Base-by-base conservation (phyloP, 305 asterid species). In the Caryopteris hybrid region DNA sequence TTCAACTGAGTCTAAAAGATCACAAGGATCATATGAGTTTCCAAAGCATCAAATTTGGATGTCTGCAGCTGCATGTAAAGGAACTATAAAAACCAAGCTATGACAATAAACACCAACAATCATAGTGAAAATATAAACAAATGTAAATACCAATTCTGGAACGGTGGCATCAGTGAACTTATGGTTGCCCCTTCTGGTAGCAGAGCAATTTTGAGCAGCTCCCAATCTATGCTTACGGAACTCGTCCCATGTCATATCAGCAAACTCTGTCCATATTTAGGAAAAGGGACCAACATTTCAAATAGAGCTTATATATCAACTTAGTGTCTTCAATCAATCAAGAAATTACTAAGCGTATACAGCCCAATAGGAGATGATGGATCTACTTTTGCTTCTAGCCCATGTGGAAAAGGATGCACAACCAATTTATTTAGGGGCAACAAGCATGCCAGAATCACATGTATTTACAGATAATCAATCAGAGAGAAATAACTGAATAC, bases 131-230 rank as follows among this genome's bases (percentile, higher is more conserved):
- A 17, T 0, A 45, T 33, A 46, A 43, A 42, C 8, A 43, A 33
- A 64, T 39, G 31, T 16, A 65, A 53, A 68, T 94, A 94, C 98
- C 89, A 65, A 79, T 53, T 74, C 86, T 0, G 99, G 98, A 51
- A 88, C 82, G 66, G 72, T 61, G 9, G n/a, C 83, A 64, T 74
- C 74, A 6, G 97, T 77, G 74, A 85, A 81, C 81, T 87, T 84
- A 82, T 89, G 96, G 72, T 76, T 94, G 68, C 98, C 95, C 72
- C 64, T 89, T 23, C 74, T 69, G 55, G 98, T 94, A 58, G 99
- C 99, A 41, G 98, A 94, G 78, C 99, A 94, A 83, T 94, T 89
- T 72, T 94, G 98, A 77, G 98, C 89, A 52, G 97, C 99, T 74
- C 99, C 99, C 74, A 94, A 64, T 60, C 61, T 81, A 43, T 89